Percentiles rank a stretch among this genome's conserved stretches.
phyloP scores from a whole-genome alignment of 2,329 filamentous ascomycete genomes.

The Phyllosticta ampelicida region DNA sequence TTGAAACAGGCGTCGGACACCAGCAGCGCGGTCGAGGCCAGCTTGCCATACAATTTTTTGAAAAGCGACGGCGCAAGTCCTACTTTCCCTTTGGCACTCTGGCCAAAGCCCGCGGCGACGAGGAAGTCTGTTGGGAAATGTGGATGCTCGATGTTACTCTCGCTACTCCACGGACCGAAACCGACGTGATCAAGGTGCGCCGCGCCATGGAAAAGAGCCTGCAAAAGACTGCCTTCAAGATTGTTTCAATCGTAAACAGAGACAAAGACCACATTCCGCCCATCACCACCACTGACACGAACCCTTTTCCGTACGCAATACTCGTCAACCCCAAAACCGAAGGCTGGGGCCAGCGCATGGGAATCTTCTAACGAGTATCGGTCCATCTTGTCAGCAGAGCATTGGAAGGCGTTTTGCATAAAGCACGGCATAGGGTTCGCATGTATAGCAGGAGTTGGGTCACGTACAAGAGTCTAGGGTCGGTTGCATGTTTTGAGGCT shows the following conservation, averaged over 20 bases:
- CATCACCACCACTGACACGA: conserved; percentile 82
- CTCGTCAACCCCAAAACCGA: conserved; percentile 73
- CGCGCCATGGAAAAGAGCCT: conserved; percentile 85
- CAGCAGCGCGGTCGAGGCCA: conserved; percentile 56
- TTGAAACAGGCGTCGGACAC: conserved; percentile 49
- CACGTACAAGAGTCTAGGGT: not conserved
- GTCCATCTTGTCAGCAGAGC: not conserved
- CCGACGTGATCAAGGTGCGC: conserved; percentile 77
- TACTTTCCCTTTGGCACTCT: conserved; percentile 54
- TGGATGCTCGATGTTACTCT: conserved; percentile 95
- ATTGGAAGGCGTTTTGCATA: conserved; percentile 7
- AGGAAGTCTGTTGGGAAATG: conserved; percentile 93
- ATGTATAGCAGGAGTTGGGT: conserved; percentile 10
- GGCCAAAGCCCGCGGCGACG: conserved; percentile 51
- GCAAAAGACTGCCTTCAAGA: conserved; percentile 78
- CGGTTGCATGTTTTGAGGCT: not conserved
- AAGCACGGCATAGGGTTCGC: conserved; percentile 1
- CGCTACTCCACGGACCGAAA: conserved; percentile 78
- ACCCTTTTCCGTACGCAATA: conserved; percentile 93
- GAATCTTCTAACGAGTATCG: conserved; percentile 45
- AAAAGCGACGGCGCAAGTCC: conserved; percentile 74
- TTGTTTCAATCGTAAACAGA: conserved; percentile 73
- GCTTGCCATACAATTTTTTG: conserved; percentile 85
- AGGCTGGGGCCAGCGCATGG: conserved; percentile 69
- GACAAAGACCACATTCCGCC: conserved; percentile 96